Conservation (phyloP, 345 rosid species). For the Arabis hirsuta region DNA sequence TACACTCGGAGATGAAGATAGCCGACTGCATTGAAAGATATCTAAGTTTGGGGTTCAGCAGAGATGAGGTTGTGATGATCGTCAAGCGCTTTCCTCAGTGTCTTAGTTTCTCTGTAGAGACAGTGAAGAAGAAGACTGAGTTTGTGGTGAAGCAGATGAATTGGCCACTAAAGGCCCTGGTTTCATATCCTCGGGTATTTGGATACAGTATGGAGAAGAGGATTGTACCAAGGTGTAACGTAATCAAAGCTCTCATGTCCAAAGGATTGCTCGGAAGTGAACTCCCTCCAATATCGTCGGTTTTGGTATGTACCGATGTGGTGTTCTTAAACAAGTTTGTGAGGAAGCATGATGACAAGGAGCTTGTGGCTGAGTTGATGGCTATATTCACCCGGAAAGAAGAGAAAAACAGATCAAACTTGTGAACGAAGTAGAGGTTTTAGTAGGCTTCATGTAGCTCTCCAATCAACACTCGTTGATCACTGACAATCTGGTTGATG, state of each 20-base stretch:
- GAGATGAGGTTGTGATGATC: constrained; percentile 34
- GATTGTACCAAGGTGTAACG: constrained; percentile 15
- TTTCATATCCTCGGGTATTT: neutral
- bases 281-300: neutral
- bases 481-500: too few species aligned
- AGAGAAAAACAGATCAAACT: neutral
- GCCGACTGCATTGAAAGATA: constrained; percentile 23
- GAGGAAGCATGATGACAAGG: neutral
- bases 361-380: constrained; percentile 20
- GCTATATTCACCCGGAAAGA: neutral
- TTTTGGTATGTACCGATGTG: neutral
- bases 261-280: constrained; percentile 13
- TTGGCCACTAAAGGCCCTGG: constrained; percentile 9
- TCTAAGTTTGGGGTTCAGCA: constrained; percentile 27
- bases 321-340: constrained; percentile 6
- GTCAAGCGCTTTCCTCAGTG: neutral
- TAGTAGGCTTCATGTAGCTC: too few species aligned
- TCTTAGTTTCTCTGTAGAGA: neutral
- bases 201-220: constrained; percentile 24
- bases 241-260: constrained; percentile 22
- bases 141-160: constrained; percentile 23
- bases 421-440: neutral
- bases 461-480: too few species aligned
- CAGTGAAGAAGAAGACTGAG: constrained; percentile 8
- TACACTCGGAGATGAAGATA: neutral